Percentiles rank a stretch among this genome's conserved stretches.
Evolutionary conservation across 306 rosid genomes (phyloP).

Genomic region (Sicyos baderoa): DNA sequence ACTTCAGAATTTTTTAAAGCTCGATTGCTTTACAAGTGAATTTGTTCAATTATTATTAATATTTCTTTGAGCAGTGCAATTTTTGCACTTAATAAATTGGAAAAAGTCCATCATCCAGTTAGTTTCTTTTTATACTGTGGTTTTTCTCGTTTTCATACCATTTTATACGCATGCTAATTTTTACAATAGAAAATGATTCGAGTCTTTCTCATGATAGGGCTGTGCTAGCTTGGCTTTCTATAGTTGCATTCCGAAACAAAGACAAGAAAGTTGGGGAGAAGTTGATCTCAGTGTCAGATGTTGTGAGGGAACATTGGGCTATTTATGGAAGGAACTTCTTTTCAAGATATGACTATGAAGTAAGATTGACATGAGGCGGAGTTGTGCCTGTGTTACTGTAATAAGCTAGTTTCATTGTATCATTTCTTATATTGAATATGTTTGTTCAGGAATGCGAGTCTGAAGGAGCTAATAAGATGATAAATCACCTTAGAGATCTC

Average conservation of each 20-base stretch:
- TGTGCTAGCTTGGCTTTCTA: conserved; percentile 95
- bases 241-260: conserved; percentile 73
- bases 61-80: neutral
- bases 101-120: neutral
- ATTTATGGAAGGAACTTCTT: conserved; percentile 88
- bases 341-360: conserved; percentile 95
- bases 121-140: neutral
- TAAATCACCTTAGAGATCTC: conserved; percentile 55
- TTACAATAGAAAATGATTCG: neutral
- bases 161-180: neutral
- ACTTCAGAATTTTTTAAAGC: neutral
- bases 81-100: neutral
- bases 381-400: conserved; percentile 2
- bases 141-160: neutral
- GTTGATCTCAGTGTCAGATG: conserved; percentile 73
- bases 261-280: conserved; percentile 75
- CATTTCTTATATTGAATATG: conserved; percentile 11
- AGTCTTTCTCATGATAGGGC: conserved; percentile 50
- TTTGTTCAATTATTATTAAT: neutral
- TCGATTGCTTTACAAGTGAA: neutral
- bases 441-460: conserved; percentile 82
- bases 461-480: conserved; percentile 82
- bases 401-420: conserved; percentile 6
- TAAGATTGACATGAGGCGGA: conserved; percentile 20
- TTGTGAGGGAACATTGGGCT: conserved; percentile 83